These are phyloP conservation scores for Geotrichum aggregatum DNA, from an alignment of 1,139 yeast species.

Conservation along the genomic window DNA sequence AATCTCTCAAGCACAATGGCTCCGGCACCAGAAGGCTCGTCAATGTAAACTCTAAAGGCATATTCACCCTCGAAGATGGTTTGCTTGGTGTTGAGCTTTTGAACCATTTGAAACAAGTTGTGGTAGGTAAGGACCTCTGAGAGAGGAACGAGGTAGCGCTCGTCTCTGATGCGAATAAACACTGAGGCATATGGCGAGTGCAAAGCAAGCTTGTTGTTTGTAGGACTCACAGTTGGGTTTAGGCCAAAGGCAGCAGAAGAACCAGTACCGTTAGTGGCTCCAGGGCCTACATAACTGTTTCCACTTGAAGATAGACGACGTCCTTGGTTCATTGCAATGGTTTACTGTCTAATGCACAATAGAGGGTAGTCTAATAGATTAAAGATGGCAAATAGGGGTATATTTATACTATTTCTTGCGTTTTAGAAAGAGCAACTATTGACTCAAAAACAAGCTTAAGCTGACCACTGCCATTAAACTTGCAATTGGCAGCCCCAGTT, in stretches of 20 bases:
- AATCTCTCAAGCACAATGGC: constrained; percentile 26
- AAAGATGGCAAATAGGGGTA: too few species aligned
- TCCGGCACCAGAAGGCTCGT: constrained; percentile 24
- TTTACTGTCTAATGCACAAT: too few species aligned
- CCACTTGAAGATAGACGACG: constrained; percentile 8
- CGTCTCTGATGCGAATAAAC: constrained; percentile 10
- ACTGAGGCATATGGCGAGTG: constrained; percentile 14
- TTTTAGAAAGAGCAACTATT: too few species aligned
- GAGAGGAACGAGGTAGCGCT: constrained; percentile 12
- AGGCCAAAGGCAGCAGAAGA: not conserved
- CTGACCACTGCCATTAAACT: too few species aligned
- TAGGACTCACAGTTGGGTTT: constrained; percentile 8
- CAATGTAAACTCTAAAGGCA: constrained; percentile 25
- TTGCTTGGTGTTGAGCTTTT: constrained; percentile 24
- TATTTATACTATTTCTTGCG: too few species aligned
- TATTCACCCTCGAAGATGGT: constrained; percentile 24
- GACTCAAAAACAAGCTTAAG: too few species aligned
- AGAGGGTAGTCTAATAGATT: too few species aligned
- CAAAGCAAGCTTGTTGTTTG: constrained; percentile 5
- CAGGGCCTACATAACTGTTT: not conserved
- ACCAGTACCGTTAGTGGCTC: constrained; percentile 1
- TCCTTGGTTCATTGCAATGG: constrained; percentile 7
- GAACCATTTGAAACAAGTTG: constrained; percentile 20
- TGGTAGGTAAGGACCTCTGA: constrained; percentile 12
- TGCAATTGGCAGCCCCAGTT: too few species aligned